Evolutionary conservation across 2,329 filamentous ascomycete genomes (phyloP).

Genomic region (Xylariaceae sp.): DNA sequence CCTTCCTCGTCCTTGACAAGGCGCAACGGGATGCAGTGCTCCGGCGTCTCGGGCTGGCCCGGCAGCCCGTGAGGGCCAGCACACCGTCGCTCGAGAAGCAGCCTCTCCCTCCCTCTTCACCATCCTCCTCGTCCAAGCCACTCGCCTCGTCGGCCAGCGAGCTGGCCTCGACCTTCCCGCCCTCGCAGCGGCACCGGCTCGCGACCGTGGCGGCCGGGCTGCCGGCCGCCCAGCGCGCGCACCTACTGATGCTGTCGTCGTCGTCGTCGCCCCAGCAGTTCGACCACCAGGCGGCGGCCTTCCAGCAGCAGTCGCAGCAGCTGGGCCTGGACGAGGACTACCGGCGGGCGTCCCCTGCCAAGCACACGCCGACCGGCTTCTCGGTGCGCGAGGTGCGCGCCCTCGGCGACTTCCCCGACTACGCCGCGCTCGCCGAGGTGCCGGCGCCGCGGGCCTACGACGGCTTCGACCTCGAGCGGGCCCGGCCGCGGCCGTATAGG

Average conservation of each 20-base stretch:
- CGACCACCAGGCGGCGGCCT: conserved; percentile 13
- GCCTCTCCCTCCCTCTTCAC: no score
- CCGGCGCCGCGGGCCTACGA: conserved; percentile 57
- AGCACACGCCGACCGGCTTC: conserved; percentile 61
- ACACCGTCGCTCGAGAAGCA: conserved; percentile 19
- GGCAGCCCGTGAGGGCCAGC: conserved; percentile 8
- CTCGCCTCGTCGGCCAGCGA: conserved; percentile 12
- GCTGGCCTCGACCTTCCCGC: conserved; percentile 14
- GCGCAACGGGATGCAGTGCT: conserved; percentile 11
- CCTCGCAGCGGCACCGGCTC: conserved; percentile 15
- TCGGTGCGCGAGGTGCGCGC: conserved; percentile 60
- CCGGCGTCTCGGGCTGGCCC: conserved; percentile 13
- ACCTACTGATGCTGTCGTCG: background rate
- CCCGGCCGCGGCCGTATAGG: conserved; percentile 66
- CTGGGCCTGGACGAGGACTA: conserved; percentile 28
- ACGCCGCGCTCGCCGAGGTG: conserved; percentile 66
- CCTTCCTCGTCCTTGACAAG: conserved; percentile 12
- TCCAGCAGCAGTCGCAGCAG: conserved; percentile 12
- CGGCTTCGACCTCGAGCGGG: conserved; percentile 61
- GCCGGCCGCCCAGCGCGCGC: no score
- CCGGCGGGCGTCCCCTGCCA: conserved; percentile 21
- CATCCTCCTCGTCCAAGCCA: conserved; percentile 14
- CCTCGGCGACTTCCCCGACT: conserved; percentile 73
- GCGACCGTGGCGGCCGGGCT: conserved; percentile 9
- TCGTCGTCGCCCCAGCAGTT: conserved; percentile 9